Evolutionary conservation across 805 yeast genomes (phyloP), one percentile per base, ranked within the genome.

Genomic region (Pichia membranifaciens): DNA sequence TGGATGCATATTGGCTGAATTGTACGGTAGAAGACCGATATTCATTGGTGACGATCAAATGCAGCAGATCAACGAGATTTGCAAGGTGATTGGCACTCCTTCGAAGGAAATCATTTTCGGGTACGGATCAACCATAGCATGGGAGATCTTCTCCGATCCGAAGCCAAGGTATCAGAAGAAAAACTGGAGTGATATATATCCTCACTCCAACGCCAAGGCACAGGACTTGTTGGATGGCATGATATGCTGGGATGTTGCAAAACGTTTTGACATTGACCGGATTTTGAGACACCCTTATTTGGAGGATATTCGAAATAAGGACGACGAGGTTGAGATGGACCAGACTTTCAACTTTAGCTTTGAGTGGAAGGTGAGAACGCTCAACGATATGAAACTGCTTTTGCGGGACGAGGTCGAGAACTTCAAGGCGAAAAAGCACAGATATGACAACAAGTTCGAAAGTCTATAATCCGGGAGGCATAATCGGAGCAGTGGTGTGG

Each of bases 1-100:
- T 9, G 98, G 97, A 1, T 90, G 97, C 59, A 88, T 90, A 9
- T 66, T 89, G 50, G 95, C 83, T 2, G 98, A 90, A 62, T 69
- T 90, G 42, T 86, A 84, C 53, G 87, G 88, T 0, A 70, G 96
- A 51, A 74, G 74, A 57, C 96, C 96, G 1, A 61, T 88, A 15
- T 89, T 90, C 60, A 77, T 80, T 43, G 97, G 96, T 0, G 76
- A 76, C 49, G 81, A 81, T 61, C 82, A 82, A 48, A 56, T 77
- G 51, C 84, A 83, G 52, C 98, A 90, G 63, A 63, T 87, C 8
- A 73, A 70, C 38, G 84, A 79, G 58, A 86, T 90, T 17, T 67
- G 81, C 45, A 78, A 79, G 57, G 72, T 84, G 0, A 64, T 88
- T 43, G 97, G 96, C 0, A 66, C 81, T 0, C 96, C 96, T 0